Percentiles rank a stretch among this genome's conserved stretches.
phyloP scores from a whole-genome alignment of 2,329 filamentous ascomycete species.

The Colletotrichum euphorbiae region DNA sequence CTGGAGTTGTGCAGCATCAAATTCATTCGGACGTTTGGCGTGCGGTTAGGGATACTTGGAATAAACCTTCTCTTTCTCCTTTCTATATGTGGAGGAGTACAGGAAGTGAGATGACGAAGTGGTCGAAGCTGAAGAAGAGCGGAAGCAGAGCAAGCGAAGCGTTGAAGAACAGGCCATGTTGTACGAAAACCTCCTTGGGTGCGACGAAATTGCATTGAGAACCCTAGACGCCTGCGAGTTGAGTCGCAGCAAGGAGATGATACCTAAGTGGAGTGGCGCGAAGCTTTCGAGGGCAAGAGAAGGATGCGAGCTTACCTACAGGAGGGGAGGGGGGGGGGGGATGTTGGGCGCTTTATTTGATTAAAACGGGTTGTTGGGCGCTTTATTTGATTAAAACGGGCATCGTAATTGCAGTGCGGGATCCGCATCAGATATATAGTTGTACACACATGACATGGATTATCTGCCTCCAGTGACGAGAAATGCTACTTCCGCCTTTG shows the following conservation, averaged over 20 bases:
- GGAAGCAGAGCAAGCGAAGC: constrained; percentile 13
- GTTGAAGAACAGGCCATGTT: constrained; percentile 12
- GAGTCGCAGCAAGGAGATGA: constrained; percentile 29
- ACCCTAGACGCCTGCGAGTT: constrained; percentile 24
- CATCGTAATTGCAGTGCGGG: constrained; percentile 25
- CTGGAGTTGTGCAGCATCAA: constrained; percentile 36
- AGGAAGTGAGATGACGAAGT: constrained; percentile 26
- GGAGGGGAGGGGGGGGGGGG: background rate
- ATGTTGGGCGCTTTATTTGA: constrained; percentile 29
- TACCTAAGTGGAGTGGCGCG: background rate
- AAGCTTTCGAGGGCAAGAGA: constrained; percentile 26
- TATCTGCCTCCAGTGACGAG: background rate
- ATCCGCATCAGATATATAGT: constrained; percentile 32
- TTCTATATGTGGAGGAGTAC: constrained; percentile 23
- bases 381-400: constrained; percentile 30
- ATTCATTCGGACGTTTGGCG: constrained; percentile 40
- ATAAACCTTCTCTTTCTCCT: constrained; percentile 38
- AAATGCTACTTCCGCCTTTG: background rate
- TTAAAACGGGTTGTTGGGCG: constrained; percentile 20
- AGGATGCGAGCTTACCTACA: background rate
- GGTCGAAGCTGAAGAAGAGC: constrained; percentile 13
- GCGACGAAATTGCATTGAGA: constrained; percentile 33
- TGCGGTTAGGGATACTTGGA: constrained; percentile 37
- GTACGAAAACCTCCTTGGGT: constrained; percentile 36
- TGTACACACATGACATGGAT: constrained; percentile 23